phyloP scores from a whole-genome alignment of 176 grass and related monocot species.

The Eremochloa ophiuroides region DNA sequence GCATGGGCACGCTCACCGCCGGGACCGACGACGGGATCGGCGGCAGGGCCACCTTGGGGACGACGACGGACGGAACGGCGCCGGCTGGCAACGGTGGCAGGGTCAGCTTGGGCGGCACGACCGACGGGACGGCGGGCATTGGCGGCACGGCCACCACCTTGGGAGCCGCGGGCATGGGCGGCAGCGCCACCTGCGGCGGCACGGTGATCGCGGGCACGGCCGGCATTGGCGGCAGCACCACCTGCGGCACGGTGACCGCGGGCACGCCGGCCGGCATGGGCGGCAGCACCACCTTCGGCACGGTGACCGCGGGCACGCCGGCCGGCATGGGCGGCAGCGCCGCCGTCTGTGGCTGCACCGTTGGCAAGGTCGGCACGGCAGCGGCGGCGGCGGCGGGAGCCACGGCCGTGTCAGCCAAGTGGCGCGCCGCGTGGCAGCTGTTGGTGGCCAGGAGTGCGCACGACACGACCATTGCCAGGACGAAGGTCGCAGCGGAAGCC shows the following conservation, averaged over 20 bases:
- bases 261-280: background rate
- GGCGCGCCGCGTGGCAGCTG: background rate
- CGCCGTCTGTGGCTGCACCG: background rate
- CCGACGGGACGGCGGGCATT: background rate
- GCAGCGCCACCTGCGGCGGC: background rate
- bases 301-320: background rate
- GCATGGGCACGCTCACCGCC: slow-evolving; percentile 5
- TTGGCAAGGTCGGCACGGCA: background rate
- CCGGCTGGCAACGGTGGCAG: background rate
- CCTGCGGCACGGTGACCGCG: background rate
- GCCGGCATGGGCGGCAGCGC: background rate
- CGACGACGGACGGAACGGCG: background rate
- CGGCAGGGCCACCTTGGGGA: background rate
- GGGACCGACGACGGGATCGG: slow-evolving; percentile 16
- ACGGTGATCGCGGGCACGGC: background rate
- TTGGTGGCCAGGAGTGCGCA: background rate
- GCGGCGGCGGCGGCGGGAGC: background rate
- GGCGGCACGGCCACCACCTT: no score
- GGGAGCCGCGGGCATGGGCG: background rate
- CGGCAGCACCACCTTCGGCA: background rate
- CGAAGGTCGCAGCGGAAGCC: background rate
- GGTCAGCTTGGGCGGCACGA: background rate
- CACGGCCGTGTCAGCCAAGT: background rate
- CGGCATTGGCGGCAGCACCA: background rate
- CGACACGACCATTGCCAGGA: background rate